A percentile compares a stretch with the other conserved stretches of the same genome.
Conservation (phyloP, 345 rosid species). For the Alliaria petiolata region DNA sequence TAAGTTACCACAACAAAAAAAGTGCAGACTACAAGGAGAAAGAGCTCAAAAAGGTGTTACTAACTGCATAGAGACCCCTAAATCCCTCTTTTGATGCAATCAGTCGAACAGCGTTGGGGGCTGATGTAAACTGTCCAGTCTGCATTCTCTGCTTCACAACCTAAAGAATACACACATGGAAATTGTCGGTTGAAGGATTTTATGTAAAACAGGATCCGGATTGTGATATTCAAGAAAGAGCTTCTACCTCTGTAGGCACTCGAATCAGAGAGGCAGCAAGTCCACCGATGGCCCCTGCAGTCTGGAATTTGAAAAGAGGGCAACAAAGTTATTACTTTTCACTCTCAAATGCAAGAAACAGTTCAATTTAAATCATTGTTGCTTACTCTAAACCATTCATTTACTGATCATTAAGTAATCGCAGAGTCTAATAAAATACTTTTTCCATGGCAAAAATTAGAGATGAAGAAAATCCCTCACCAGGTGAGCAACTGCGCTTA, state of each 20-base stretch:
- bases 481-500: slow-evolving; percentile 86
- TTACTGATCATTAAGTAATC: not conserved
- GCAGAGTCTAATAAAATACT: not conserved
- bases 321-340: not conserved
- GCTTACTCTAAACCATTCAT: not conserved
- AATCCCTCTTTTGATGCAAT: slow-evolving; percentile 75
- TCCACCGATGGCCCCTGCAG: slow-evolving; percentile 96
- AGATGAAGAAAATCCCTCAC: slow-evolving; percentile 40
- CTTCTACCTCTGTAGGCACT: slow-evolving; percentile 87
- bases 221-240: not conserved
- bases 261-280: slow-evolving; percentile 88
- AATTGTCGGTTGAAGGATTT: not conserved
- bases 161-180: slow-evolving; percentile 34
- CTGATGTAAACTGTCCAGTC: slow-evolving; percentile 84
- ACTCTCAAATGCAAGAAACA: not conserved
- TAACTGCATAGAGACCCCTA: slow-evolving; percentile 87
- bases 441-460: not conserved
- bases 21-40: not conserved
- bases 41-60: slow-evolving; percentile 15
- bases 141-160: slow-evolving; percentile 98
- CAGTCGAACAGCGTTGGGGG: slow-evolving; percentile 77
- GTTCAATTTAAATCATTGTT: not conserved
- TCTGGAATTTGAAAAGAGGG: slow-evolving; percentile 38
- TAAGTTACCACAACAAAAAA: slow-evolving; percentile 1
- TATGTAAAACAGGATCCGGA: not conserved